Evolutionary conservation across 768 basidiomycete species (phyloP).

Genomic region (Rhizopogon sp.): DNA sequence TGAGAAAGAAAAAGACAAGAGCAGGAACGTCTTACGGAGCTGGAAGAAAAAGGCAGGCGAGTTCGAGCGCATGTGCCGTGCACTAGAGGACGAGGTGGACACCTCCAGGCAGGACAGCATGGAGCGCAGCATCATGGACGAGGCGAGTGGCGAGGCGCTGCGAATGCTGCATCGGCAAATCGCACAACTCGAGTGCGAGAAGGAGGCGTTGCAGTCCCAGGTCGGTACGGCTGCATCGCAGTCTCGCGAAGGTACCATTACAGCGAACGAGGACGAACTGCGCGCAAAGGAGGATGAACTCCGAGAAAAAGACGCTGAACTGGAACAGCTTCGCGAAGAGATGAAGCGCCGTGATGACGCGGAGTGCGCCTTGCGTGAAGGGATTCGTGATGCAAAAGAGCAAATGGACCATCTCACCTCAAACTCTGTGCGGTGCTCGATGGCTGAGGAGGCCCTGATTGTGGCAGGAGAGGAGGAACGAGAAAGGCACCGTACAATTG

Average conservation of each 20-base stretch:
- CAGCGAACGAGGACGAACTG: slow-evolving; percentile 35
- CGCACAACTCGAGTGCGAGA: slow-evolving; percentile 66
- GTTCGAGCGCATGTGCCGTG: slow-evolving; percentile 60
- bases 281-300: slow-evolving; percentile 43
- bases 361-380: slow-evolving; percentile 48
- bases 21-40: slow-evolving; percentile 44
- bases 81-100: slow-evolving; percentile 85
- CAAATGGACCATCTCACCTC: slow-evolving; percentile 51
- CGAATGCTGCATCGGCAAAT: slow-evolving; percentile 79
- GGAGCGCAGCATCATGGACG: slow-evolving; percentile 80
- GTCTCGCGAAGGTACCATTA: slow-evolving; percentile 2
- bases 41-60: slow-evolving; percentile 81
- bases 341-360: slow-evolving; percentile 46
- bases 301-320: slow-evolving; percentile 13
- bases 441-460: slow-evolving; percentile 12
- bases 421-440: slow-evolving; percentile 7
- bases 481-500: slow-evolving; percentile 36
- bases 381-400: slow-evolving; percentile 50
- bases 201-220: slow-evolving; percentile 29
- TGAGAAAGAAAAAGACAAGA: slow-evolving; percentile 62
- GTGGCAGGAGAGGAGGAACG: slow-evolving; percentile 32
- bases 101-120: slow-evolving; percentile 75
- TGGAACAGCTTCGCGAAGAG: slow-evolving; percentile 36
- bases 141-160: slow-evolving; percentile 74
- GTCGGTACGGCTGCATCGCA: neutral